Evolutionary conservation across 1,284 basidiomycete species (phyloP), one percentile per base, ranked within the genome.

Genomic region (Pseudozyma thailandica): DNA sequence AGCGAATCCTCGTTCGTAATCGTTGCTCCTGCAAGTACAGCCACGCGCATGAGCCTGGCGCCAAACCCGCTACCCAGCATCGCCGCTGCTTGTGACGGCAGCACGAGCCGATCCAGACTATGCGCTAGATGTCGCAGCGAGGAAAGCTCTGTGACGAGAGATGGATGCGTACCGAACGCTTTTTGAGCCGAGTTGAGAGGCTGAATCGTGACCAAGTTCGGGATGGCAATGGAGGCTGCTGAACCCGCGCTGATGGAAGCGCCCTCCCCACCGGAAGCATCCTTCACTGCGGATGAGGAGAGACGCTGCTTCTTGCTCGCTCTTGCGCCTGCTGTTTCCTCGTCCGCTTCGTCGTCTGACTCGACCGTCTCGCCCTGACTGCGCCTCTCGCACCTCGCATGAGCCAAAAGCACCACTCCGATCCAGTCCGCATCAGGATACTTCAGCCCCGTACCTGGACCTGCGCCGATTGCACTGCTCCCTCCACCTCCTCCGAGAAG

Each of bases 41-140:
- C 63, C 2, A 72, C 53, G n/a, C 70, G 63, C 70, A 68, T 68
- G 18, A 72, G 27, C 3, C 70, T 43, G 13, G 70, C 51, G 13
- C 70, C 64, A 20, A 72, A 68, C 1, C 55, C 60, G 15, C 55
- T 52, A 16, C 63, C 70, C 3, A 72, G 47, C 58, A 72, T 66
- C 15, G 69, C 65, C 13, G 72, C 72, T 7, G 71, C 60, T 48
- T 74, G 72, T 8, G 72, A 74, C 2, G 72, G 72, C 31, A 74
- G 45, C 21, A 61, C 56, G 3, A 74, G 65, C 1, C 63, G 55
- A 25, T 72, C 72, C 25, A 74, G n/a, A 41, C 63, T 64, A 28
- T 64, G 62, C 5, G 69, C 72, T 1, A 74, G 65, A 30, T 72
- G 69, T n/a, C 65, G 63, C 25, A 74, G 44, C 18, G 72, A 72